Base-by-base conservation (phyloP, 768 basidiomycete species). In the Gloeopeniophorella convolvens region DNA sequence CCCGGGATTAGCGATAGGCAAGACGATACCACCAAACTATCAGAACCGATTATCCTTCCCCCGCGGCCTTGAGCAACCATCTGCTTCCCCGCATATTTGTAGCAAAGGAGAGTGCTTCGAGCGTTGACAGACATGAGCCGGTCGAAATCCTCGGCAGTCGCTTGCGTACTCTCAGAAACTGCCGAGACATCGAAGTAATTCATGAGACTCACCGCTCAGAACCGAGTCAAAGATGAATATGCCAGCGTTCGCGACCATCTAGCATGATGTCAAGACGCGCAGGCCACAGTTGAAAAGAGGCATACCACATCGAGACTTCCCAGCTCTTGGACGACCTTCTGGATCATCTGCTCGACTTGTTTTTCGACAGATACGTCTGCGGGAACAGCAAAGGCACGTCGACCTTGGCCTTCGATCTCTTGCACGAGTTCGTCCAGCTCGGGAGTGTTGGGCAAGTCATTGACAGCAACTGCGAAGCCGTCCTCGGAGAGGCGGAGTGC, bases 81-180 rank as follows among this genome's bases (percentile, higher is more conserved):
- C 44, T 60, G 60, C 35, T 56, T 56, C 18, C 49, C 60, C 1
- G 60, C 60, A 23, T 51, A 24, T 45, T 60, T 62, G 50, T 62
- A 62, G 37, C 60, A 62, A 6, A 60, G 33, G 51, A 62, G 54
- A 26, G 53, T 51, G 31, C 56, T 31, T 3, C 48, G 51, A 13
- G 34, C 51, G 27, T 51, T 57, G 18, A 50, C 32, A 4, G 45
- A 35, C 39, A 37, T 46, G 15, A 48, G 0, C 26, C 41, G 48
- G 15, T 57, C 48, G 28, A 35, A 57, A 4, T 5, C 12, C 8
- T 55, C 41, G 12, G 44, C 31, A 4, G 49, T 28, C 16, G 21
- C 56, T 57, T n/a, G 6, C 12, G 18, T 1, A 4, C 20, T 18
- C 18, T 45, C n/a, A 39, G 28, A 12, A 4, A 5, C 4, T 15